Percentiles rank a stretch among this genome's conserved stretches.
These are phyloP conservation scores for Stephania cephalantha DNA, from an alignment of 164 flowering plant genomes.

Conservation along the genomic window DNA sequence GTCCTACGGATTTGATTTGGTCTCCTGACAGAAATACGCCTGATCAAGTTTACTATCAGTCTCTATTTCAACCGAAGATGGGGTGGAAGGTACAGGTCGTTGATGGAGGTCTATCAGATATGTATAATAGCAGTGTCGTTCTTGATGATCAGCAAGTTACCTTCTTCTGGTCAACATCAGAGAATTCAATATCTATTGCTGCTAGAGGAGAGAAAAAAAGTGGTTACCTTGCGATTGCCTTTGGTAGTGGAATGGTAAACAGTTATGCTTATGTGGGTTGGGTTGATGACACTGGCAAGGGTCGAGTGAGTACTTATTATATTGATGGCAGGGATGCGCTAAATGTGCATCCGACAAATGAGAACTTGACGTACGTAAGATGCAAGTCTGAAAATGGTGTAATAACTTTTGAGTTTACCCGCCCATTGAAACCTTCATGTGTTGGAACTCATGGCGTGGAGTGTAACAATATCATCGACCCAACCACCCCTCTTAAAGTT, in stretches of 20 bases:
- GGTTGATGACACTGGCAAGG: slow-evolving; percentile 63
- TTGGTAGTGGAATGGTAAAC: slow-evolving; percentile 83
- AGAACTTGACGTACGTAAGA: slow-evolving; percentile 78
- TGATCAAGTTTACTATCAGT: slow-evolving; percentile 82
- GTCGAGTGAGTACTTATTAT: slow-evolving; percentile 76
- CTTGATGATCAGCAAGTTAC: slow-evolving; percentile 97
- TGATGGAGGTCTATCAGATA: slow-evolving; percentile 93
- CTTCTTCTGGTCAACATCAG: slow-evolving; percentile 77
- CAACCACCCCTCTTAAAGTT: slow-evolving; percentile 80
- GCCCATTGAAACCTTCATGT: slow-evolving; percentile 68
- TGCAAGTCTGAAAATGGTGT: slow-evolving; percentile 90
- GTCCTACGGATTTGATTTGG: slow-evolving; percentile 81
- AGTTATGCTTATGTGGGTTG: slow-evolving; percentile 95
- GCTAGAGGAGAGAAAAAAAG: slow-evolving; percentile 93
- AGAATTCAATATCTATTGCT: slow-evolving; percentile 71
- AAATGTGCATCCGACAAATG: slow-evolving; percentile 67
- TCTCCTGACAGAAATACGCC: slow-evolving; percentile 90
- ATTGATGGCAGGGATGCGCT: slow-evolving; percentile 82
- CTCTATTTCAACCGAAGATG: slow-evolving; percentile 70
- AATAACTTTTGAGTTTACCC: slow-evolving; percentile 88
- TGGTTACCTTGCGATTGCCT: slow-evolving; percentile 87
- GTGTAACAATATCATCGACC: slow-evolving; percentile 83
- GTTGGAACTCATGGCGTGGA: slow-evolving; percentile 39
- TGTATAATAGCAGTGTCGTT: slow-evolving; percentile 85
- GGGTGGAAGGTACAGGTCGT: slow-evolving; percentile 98